Conservation (phyloP, 2,329 filamentous ascomycete species). For the Pseudocercospora fijiensis region DNA sequence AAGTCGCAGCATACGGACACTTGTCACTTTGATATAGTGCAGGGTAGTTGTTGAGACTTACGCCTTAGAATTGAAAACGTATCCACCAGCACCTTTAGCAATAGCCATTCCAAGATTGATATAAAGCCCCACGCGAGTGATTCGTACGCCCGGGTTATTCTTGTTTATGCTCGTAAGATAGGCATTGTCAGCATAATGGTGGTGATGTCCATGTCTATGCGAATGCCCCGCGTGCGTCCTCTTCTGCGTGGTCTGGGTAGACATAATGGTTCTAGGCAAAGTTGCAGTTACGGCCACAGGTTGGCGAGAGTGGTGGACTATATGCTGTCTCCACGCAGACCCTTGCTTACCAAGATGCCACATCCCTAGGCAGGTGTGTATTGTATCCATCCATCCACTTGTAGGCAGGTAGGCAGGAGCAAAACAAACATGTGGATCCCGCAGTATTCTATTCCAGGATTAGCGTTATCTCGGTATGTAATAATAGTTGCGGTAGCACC, state of each 20-base stretch:
- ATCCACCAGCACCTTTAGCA: constrained; percentile 87
- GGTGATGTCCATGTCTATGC: constrained; percentile 52
- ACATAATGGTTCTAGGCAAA: constrained; percentile 15
- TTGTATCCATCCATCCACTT: no score
- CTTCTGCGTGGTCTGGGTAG: constrained; percentile 29
- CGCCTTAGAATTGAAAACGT: constrained; percentile 85
- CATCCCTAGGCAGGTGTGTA: no score
- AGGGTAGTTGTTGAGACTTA: constrained; percentile 26
- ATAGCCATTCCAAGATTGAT: constrained; percentile 94
- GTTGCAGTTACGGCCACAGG: constrained; percentile 12
- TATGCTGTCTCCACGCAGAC: no score
- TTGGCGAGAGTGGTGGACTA: constrained; percentile 32
- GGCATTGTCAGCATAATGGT: constrained; percentile 81
- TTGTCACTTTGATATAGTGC: background rate
- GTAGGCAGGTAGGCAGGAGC: no score
- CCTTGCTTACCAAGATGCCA: no score
- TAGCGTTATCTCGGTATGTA: no score
- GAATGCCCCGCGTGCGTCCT: constrained; percentile 35
- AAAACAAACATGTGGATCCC: no score
- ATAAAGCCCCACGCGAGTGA: constrained; percentile 82
- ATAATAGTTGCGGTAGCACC: no score
- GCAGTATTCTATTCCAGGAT: no score
- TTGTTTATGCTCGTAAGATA: constrained; percentile 80
- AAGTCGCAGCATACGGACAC: background rate
- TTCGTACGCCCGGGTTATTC: constrained; percentile 88